phyloP scores from a whole-genome alignment of 1,139 yeast species.

The Yamadazyma mexicana region DNA sequence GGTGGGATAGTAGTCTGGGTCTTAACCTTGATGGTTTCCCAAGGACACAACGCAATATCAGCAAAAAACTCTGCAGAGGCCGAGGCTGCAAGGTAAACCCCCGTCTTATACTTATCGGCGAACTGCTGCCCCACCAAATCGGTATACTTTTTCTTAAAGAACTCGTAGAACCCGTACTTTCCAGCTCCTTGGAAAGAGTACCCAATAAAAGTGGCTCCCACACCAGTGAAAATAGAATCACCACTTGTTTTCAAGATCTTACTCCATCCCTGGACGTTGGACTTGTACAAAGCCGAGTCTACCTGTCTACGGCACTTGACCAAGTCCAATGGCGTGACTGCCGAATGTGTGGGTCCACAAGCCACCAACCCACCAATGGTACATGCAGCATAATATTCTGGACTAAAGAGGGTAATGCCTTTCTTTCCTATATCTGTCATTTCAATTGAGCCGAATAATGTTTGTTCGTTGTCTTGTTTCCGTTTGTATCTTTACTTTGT shows the following conservation, averaged over 20 bases:
- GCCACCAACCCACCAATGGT: slow-evolving; percentile 88
- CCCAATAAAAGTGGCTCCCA: slow-evolving; percentile 89
- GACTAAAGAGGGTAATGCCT: slow-evolving; percentile 56
- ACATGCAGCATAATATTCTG: slow-evolving; percentile 79
- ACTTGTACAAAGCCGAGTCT: slow-evolving; percentile 64
- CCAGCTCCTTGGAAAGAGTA: slow-evolving; percentile 96
- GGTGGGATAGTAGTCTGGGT: slow-evolving; percentile 93
- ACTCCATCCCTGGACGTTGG: slow-evolving; percentile 78
- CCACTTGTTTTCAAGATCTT: slow-evolving; percentile 75
- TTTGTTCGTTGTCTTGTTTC: too few species aligned
- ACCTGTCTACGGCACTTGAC: slow-evolving; percentile 94
- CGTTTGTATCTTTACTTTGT: too few species aligned
- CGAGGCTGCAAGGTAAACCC: slow-evolving; percentile 76
- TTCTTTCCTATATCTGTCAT: slow-evolving; percentile 5
- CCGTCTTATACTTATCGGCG: slow-evolving; percentile 68
- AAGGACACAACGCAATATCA: slow-evolving; percentile 85
- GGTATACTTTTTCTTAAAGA: slow-evolving; percentile 75
- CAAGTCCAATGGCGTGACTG: slow-evolving; percentile 88
- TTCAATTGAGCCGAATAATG: too few species aligned
- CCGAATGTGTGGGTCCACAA: slow-evolving; percentile 94
- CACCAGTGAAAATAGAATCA: slow-evolving; percentile 76
- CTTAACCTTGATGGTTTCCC: slow-evolving; percentile 89
- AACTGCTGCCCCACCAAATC: slow-evolving; percentile 64
- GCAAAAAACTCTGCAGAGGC: slow-evolving; percentile 94
- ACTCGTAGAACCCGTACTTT: slow-evolving; percentile 91